A percentile compares a stretch with the other conserved stretches of the same genome.
phyloP scores from a whole-genome alignment of 306 rosid genomes.

The Cucurbita maxima region DNA sequence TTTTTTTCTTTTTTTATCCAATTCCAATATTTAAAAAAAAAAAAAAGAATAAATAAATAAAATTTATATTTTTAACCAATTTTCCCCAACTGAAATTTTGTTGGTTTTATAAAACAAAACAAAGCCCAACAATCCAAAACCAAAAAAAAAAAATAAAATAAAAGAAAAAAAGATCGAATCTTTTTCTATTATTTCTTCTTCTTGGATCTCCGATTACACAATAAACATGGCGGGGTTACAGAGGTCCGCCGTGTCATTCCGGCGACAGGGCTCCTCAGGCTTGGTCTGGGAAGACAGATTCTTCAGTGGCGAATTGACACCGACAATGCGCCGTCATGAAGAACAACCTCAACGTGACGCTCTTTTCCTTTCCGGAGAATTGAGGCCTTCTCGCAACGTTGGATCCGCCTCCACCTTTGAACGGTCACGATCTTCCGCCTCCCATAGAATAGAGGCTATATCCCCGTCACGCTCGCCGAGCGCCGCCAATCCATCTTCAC shows the following conservation, averaged over 20 bases:
- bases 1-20: no score
- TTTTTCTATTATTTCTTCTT: neutral
- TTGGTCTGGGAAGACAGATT: slow-evolving; percentile 14
- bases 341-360: neutral
- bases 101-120: neutral
- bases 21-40: neutral
- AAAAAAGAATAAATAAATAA: neutral
- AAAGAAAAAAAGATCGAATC: neutral
- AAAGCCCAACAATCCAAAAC: neutral
- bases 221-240: slow-evolving; percentile 11
- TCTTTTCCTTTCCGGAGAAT: neutral
- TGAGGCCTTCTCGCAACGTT: neutral
- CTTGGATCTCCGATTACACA: neutral
- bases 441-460: neutral
- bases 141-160: neutral
- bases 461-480: neutral
- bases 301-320: slow-evolving; percentile 5
- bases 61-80: neutral
- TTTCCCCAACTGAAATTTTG: no score
- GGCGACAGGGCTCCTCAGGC: slow-evolving; percentile 26
- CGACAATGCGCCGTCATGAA: neutral
- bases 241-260: slow-evolving; percentile 19
- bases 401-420: neutral
- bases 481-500: neutral
- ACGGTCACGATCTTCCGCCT: neutral